Percentiles rank a stretch among this genome's conserved stretches.
Evolutionary conservation across 2,329 filamentous ascomycete species (phyloP).

Genomic region (Colletotrichum phormii): DNA sequence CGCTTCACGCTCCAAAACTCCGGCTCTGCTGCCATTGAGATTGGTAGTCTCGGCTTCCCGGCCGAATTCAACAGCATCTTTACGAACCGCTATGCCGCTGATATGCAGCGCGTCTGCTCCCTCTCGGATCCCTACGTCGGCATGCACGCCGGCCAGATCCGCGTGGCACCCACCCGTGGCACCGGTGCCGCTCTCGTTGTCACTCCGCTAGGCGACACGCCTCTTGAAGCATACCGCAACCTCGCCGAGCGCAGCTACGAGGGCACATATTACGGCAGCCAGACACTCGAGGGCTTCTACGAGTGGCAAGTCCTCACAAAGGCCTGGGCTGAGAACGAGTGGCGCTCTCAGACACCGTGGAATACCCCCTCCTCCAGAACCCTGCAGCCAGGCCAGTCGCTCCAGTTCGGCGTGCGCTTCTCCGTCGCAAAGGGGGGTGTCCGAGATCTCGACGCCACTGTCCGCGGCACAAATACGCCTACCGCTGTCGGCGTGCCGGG

Average conservation of each 20-base stretch:
- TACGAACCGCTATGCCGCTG: conserved; percentile 58
- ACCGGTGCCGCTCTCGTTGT: conserved; percentile 65
- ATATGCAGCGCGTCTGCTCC: conserved; percentile 63
- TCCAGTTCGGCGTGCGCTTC: conserved; percentile 64
- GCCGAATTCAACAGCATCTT: conserved; percentile 74
- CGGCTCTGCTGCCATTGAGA: conserved; percentile 54
- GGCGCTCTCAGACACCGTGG: conserved; percentile 61
- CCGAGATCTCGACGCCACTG: conserved; percentile 58
- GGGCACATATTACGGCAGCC: conserved; percentile 58
- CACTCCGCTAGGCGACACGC: conserved; percentile 58
- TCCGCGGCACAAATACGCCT: conserved; percentile 56
- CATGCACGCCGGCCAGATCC: conserved; percentile 67
- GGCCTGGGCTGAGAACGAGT: conserved; percentile 68
- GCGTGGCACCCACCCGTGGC: conserved; percentile 61
- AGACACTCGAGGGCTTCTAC: conserved; percentile 70
- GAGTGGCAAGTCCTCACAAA: conserved; percentile 67
- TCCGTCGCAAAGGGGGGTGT: conserved; percentile 57
- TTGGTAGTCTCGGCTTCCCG: conserved; percentile 68
- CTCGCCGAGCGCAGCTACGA: conserved; percentile 57
- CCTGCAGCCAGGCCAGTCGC: conserved; percentile 55
- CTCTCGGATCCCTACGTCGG: conserved; percentile 70
- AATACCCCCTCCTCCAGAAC: conserved; percentile 61
- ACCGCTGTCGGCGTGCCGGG: conserved; percentile 65
- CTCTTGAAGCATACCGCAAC: conserved; percentile 67
- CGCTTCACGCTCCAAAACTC: conserved; percentile 63